Conservation (phyloP, 352 stramenopile genomes). For the Globisporangium nunn region DNA sequence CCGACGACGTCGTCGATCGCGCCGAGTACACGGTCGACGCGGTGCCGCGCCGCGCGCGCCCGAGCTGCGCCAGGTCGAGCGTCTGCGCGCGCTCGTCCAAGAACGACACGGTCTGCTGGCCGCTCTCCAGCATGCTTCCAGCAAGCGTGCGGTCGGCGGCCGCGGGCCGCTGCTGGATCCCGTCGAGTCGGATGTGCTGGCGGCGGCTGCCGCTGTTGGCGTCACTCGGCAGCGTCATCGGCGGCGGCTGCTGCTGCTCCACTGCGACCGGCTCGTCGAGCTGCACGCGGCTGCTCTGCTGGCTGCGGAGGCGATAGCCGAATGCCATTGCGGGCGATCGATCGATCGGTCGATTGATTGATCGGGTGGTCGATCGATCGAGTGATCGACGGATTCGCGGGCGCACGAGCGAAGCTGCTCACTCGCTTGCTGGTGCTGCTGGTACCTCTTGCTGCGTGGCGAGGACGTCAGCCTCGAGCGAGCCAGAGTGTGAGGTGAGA, state of each 20-base stretch:
- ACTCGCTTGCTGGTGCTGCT: too few species aligned
- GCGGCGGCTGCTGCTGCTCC: not conserved
- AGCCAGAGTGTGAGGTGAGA: too few species aligned
- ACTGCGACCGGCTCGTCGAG: not conserved
- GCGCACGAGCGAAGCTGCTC: too few species aligned
- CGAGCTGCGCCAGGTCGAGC: slow-evolving; percentile 1
- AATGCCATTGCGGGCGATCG: slow-evolving; percentile 9
- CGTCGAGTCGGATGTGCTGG: slow-evolving; percentile 9
- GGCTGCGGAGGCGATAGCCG: slow-evolving; percentile 7
- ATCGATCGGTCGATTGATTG: not conserved
- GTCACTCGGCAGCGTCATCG: not conserved
- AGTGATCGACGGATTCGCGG: too few species aligned
- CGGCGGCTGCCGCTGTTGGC: slow-evolving; percentile 2
- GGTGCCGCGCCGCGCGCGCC: slow-evolving; percentile 3
- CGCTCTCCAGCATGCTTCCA: slow-evolving; percentile 1
- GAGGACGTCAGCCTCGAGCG: too few species aligned
- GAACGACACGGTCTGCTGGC: slow-evolving; percentile 1
- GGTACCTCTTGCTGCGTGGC: too few species aligned
- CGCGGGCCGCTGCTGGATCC: not conserved
- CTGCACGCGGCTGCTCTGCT: slow-evolving; percentile 8
- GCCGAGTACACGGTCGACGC: slow-evolving; percentile 7
- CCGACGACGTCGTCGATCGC: slow-evolving; percentile 3
- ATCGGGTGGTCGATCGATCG: not conserved
- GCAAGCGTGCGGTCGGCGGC: slow-evolving; percentile 1
- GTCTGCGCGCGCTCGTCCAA: slow-evolving; percentile 1